A percentile compares a stretch with the other conserved stretches of the same genome.
phyloP scores from a whole-genome alignment of 805 yeast species.

The Lipomyces kockii region DNA sequence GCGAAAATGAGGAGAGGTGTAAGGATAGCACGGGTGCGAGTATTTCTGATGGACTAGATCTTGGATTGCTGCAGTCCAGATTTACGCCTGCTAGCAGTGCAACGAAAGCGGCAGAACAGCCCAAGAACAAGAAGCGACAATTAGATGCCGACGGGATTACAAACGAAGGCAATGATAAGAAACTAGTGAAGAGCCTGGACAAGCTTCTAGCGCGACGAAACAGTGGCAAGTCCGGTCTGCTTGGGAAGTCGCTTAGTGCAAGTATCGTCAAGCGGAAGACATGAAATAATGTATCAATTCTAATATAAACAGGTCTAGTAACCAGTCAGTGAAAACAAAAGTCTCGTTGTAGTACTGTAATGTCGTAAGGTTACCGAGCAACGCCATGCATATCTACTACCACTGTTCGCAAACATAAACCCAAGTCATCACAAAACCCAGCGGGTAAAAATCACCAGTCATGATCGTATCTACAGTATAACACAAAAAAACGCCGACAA shows the following conservation, averaged over 20 bases:
- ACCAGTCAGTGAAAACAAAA: not conserved
- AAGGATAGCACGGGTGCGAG: not conserved
- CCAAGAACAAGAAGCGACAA: constrained; percentile 1
- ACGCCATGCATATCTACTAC: not conserved
- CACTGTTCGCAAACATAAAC: not conserved
- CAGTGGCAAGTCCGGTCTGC: not conserved
- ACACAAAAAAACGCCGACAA: not conserved
- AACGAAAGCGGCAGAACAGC: not conserved
- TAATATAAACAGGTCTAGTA: not conserved
- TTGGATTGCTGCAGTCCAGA: not conserved
- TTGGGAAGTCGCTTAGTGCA: not conserved
- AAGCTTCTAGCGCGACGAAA: not conserved
- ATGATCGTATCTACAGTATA: not conserved
- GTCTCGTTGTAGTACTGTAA: not conserved
- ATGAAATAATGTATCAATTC: not conserved
- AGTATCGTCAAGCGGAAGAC: not conserved
- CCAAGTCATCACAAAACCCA: not conserved
- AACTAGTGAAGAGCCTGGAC: not conserved
- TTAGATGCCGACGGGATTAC: not conserved
- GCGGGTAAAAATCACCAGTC: not conserved
- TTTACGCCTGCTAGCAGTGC: not conserved
- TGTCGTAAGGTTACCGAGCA: not conserved
- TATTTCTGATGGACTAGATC: not conserved
- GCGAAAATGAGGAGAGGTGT: not conserved
- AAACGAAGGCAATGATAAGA: not conserved